phyloP scores from a whole-genome alignment of 1,284 basidiomycete genomes.

The Sporisorium sorghi region DNA sequence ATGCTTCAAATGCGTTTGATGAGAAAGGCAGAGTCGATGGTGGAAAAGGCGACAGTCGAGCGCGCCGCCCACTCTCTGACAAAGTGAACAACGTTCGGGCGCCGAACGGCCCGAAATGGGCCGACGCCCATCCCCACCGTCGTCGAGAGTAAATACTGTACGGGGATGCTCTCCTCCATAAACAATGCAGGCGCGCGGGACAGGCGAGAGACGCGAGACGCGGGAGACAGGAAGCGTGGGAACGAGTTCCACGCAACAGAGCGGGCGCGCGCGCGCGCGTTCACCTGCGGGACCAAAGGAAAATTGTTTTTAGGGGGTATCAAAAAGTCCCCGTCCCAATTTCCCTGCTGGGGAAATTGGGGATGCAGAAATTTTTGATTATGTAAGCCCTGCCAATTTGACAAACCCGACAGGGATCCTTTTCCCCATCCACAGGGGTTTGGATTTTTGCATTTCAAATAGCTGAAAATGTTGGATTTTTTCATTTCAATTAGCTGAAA shows the following conservation, averaged over 20 bases:
- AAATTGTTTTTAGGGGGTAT: too few species aligned
- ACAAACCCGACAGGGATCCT: too few species aligned
- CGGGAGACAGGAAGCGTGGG: constrained; percentile 9
- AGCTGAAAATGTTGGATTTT: too few species aligned
- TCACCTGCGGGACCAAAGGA: too few species aligned
- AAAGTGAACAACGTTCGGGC: not conserved
- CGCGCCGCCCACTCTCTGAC: not conserved
- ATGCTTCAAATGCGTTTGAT: not conserved
- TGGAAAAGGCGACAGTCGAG: not conserved
- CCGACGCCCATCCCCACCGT: not conserved
- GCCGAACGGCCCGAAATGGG: not conserved
- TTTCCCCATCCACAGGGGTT: too few species aligned
- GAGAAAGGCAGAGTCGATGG: not conserved
- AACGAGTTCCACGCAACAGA: not conserved
- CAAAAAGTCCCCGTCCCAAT: too few species aligned
- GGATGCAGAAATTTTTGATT: too few species aligned
- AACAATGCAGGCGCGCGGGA: too few species aligned
- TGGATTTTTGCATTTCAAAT: too few species aligned
- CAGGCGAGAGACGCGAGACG: constrained; percentile 4
- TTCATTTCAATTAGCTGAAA: too few species aligned
- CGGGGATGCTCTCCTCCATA: not conserved
- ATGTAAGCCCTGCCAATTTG: too few species aligned
- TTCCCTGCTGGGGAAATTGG: not conserved
- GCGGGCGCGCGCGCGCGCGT: not conserved
- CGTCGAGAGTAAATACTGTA: too few species aligned